A percentile compares a stretch with the other conserved stretches of the same genome.
Evolutionary conservation across 108 stramenopile species (phyloP).

Genomic region (Stephanodiscus triporus): DNA sequence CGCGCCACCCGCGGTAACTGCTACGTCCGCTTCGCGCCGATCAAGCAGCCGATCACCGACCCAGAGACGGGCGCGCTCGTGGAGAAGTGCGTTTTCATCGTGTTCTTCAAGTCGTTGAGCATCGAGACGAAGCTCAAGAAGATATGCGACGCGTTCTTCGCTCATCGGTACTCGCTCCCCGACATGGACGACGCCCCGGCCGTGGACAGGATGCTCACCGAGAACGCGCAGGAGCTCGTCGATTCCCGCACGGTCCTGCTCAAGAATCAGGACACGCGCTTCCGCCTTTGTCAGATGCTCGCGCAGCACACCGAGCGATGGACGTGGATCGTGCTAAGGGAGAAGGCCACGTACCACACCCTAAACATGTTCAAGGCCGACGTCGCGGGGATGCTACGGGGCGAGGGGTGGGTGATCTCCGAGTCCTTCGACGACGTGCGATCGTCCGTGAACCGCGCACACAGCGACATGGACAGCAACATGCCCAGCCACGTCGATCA

Average conservation of each 20-base stretch:
- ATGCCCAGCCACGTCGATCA: constrained; percentile 89
- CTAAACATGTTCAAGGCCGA: constrained; percentile 98
- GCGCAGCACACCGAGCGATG: constrained; percentile 85
- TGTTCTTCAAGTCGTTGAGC: constrained; percentile 94
- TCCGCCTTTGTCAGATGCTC: constrained; percentile 90
- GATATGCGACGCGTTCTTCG: constrained; percentile 96
- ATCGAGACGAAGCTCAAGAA: constrained; percentile 97
- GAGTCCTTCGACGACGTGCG: constrained; percentile 75
- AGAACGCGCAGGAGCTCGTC: constrained; percentile 87
- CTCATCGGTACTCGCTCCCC: constrained; percentile 93
- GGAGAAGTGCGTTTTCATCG: constrained; percentile 95
- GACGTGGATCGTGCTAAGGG: constrained; percentile 91
- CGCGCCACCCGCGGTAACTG: constrained; percentile 96
- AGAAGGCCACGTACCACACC: constrained; percentile 96
- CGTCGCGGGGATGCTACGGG: constrained; percentile 94
- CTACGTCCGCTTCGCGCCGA: constrained; percentile 94
- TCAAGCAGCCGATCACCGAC: constrained; percentile 91
- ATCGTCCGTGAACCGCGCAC: constrained; percentile 77
- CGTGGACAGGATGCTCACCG: constrained; percentile 84
- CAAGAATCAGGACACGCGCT: constrained; percentile 96
- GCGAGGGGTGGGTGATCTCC: constrained; percentile 96
- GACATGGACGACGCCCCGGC: constrained; percentile 91
- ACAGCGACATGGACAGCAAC: constrained; percentile 88
- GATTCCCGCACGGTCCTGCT: constrained; percentile 90
- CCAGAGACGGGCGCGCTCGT: constrained; percentile 76